Conservation (phyloP, 1,139 yeast species). For the Sporopachydermia cereana region DNA sequence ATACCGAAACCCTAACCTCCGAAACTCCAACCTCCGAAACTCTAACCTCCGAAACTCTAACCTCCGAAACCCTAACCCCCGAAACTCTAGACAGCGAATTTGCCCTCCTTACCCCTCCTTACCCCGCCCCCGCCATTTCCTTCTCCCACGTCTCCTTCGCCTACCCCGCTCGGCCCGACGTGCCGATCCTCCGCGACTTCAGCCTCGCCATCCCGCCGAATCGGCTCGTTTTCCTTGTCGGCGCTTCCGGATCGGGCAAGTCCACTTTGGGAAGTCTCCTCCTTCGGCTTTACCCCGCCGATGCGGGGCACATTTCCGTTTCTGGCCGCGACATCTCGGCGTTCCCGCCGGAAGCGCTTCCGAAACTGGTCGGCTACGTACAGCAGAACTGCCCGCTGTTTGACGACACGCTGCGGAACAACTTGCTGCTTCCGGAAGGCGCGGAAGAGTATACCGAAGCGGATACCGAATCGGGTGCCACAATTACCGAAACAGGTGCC, state of each 20-base stretch:
- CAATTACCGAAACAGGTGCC: too few relatives aligned
- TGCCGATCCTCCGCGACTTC: slow-evolving; percentile 34
- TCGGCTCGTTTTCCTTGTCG: slow-evolving; percentile 52
- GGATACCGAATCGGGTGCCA: slow-evolving; percentile 14
- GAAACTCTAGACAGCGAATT: too few relatives aligned
- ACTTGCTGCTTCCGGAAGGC: slow-evolving; percentile 31
- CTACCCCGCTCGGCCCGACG: slow-evolving; percentile 45
- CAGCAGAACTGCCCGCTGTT: slow-evolving; percentile 63
- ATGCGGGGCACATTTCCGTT: slow-evolving; percentile 39
- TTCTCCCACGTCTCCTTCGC: slow-evolving; percentile 30
- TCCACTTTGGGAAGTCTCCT: slow-evolving; percentile 64
- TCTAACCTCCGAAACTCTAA: too few relatives aligned
- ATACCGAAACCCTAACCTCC: too few relatives aligned
- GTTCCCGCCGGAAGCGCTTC: slow-evolving; percentile 41
- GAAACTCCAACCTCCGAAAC: too few relatives aligned
- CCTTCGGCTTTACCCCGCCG: slow-evolving; percentile 41
- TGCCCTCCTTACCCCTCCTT: too few relatives aligned
- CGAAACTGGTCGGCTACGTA: slow-evolving; percentile 54
- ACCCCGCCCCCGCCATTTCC: neutral
- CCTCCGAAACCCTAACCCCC: too few relatives aligned
- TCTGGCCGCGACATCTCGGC: slow-evolving; percentile 37
- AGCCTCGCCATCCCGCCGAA: slow-evolving; percentile 35
- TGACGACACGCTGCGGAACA: slow-evolving; percentile 49
- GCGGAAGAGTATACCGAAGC: slow-evolving; percentile 17
- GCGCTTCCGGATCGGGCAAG: slow-evolving; percentile 87